Evolutionary conservation across 306 rosid genomes (phyloP).

Genomic region (Medicago ruthenica): DNA sequence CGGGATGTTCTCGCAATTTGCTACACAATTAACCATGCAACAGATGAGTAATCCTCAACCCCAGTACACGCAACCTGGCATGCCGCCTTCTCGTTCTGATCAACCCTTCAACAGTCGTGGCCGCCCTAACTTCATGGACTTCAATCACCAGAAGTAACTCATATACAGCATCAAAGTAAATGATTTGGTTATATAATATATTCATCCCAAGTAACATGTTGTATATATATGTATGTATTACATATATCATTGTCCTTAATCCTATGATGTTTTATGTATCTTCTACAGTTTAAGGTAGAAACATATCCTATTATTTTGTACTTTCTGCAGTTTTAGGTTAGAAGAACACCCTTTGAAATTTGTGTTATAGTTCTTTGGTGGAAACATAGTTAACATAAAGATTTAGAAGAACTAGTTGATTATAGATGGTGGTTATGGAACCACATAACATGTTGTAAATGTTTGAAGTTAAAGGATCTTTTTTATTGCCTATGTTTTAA

Average conservation of each 20-base stretch:
- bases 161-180: conserved; percentile 38
- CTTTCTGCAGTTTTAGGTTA: conserved; percentile 38
- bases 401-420: conserved; percentile 37
- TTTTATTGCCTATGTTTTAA: background rate
- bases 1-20: conserved; percentile 69
- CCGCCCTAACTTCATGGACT: conserved; percentile 61
- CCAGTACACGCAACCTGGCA: conserved; percentile 62
- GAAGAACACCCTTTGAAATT: conserved; percentile 33
- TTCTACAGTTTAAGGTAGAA: conserved; percentile 34
- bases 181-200: conserved; percentile 43
- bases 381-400: conserved; percentile 38
- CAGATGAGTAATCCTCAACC: conserved; percentile 50
- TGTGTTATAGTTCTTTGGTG: conserved; percentile 33
- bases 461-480: conserved; percentile 3
- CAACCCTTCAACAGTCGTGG: conserved; percentile 51
- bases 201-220: conserved; percentile 56
- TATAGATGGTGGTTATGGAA: conserved; percentile 34
- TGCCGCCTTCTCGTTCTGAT: conserved; percentile 51
- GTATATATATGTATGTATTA: conserved; percentile 50
- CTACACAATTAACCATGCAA: conserved; percentile 60
- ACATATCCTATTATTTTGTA: background rate
- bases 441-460: conserved; percentile 15
- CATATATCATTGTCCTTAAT: conserved; percentile 31
- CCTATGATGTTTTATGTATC: conserved; percentile 34
- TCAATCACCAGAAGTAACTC: conserved; percentile 53